phyloP scores from a whole-genome alignment of 306 rosid genomes.

The Sechiopsis laciniata region DNA sequence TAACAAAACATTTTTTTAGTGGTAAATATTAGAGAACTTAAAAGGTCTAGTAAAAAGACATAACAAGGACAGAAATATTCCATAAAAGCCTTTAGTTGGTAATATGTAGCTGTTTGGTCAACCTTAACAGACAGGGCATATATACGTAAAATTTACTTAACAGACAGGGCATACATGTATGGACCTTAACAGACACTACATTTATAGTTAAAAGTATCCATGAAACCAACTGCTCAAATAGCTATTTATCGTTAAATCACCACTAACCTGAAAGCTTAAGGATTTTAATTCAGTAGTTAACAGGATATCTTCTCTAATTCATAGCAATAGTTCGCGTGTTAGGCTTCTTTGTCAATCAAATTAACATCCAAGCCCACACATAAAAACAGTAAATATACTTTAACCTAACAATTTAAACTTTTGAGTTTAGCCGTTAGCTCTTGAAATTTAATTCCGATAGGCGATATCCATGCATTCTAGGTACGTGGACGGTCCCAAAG shows the following conservation, averaged over 20 bases:
- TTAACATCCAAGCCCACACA: neutral
- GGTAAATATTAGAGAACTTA: neutral
- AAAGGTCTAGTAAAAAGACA: neutral
- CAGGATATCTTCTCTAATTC: neutral
- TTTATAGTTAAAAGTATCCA: neutral
- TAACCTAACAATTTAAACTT: constrained; percentile 1
- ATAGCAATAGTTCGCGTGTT: neutral
- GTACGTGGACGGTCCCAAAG: neutral
- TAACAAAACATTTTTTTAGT: neutral
- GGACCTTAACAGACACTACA: neutral
- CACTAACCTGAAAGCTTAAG: neutral
- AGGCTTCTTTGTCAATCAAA: neutral
- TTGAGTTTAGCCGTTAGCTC: neutral
- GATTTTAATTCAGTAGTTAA: neutral
- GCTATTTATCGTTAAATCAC: neutral
- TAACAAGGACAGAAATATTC: neutral
- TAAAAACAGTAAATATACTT: neutral
- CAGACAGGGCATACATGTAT: neutral
- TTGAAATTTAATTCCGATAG: too few species aligned
- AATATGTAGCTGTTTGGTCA: constrained; percentile 9
- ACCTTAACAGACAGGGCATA: constrained; percentile 7
- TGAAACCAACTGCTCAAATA: neutral
- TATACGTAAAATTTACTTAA: neutral
- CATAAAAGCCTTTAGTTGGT: constrained; percentile 11
- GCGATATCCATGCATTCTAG: neutral